Conservation (phyloP, 495 filamentous ascomycete genomes). For the Chaetomidium leptoderma region DNA sequence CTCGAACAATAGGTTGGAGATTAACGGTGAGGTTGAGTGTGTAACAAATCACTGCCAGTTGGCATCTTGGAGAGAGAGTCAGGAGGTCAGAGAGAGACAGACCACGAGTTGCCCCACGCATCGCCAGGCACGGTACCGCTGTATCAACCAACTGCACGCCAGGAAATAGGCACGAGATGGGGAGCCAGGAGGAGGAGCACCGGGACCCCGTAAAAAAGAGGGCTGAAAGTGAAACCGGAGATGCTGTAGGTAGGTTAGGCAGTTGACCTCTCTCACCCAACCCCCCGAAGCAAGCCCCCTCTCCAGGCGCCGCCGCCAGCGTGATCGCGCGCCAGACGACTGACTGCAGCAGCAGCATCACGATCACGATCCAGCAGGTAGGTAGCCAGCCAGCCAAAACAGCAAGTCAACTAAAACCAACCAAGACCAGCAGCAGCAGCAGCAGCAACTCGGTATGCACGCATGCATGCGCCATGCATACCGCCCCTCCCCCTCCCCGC, state of each 20-base stretch:
- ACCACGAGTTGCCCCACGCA: not conserved
- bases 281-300: no score
- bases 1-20: not conserved
- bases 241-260: no score
- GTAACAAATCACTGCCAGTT: not conserved
- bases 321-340: no score
- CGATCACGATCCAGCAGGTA: slow-evolving; percentile 7
- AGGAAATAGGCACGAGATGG: not conserved
- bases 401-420: no score
- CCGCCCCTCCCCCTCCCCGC: not conserved
- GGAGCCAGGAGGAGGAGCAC: not conserved
- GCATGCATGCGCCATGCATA: slow-evolving; percentile 4
- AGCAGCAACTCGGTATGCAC: no score
- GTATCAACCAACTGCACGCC: not conserved
- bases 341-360: not conserved
- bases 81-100: not conserved
- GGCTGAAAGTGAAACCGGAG: no score
- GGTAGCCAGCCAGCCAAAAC: not conserved
- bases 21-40: not conserved
- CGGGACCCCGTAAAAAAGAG: no score
- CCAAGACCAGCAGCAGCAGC: no score
- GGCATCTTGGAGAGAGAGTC: not conserved
- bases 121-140: no score
- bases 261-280: no score
- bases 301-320: not conserved